Percentiles rank a stretch among this genome's conserved stretches.
Conservation (phyloP, 2,329 filamentous ascomycete species). For the Alternaria triticina region DNA sequence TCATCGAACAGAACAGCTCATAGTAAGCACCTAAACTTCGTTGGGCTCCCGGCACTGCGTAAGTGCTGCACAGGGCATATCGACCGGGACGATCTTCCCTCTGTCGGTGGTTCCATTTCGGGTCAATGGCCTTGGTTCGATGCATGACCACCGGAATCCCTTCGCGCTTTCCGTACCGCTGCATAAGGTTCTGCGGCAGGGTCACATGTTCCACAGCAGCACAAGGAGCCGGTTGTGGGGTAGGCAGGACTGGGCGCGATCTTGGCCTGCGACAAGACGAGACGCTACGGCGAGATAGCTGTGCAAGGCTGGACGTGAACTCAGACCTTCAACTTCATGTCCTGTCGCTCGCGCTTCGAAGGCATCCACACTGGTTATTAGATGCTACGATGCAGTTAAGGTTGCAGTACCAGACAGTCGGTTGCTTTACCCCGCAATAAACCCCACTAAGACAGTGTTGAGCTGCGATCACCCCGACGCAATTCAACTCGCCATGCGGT, state of each 20-base stretch:
- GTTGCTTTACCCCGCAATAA: conserved; percentile 36
- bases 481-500: conserved; percentile 23
- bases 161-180: not conserved
- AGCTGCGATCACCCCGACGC: conserved; percentile 11
- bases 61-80: not conserved
- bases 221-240: conserved; percentile 12
- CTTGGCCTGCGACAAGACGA: not conserved
- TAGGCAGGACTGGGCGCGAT: conserved; percentile 10
- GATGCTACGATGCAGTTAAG: not conserved
- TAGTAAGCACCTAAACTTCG: not conserved
- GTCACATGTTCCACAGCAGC: conserved; percentile 1
- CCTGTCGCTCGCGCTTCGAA: not conserved
- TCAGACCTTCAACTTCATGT: not conserved
- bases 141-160: not conserved
- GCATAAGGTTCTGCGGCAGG: not conserved
- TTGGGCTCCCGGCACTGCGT: not conserved
- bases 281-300: conserved; percentile 1
- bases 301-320: conserved; percentile 4
- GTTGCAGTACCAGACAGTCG: conserved; percentile 11
- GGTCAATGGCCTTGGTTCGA: conserved; percentile 1
- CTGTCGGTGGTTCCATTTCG: conserved; percentile 1
- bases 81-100: not conserved
- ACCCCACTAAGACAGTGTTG: conserved; percentile 29
- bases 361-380: not conserved
- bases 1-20: not conserved